Base-by-base conservation (phyloP, 2,329 filamentous ascomycete species). In the Alternaria postmessia region DNA sequence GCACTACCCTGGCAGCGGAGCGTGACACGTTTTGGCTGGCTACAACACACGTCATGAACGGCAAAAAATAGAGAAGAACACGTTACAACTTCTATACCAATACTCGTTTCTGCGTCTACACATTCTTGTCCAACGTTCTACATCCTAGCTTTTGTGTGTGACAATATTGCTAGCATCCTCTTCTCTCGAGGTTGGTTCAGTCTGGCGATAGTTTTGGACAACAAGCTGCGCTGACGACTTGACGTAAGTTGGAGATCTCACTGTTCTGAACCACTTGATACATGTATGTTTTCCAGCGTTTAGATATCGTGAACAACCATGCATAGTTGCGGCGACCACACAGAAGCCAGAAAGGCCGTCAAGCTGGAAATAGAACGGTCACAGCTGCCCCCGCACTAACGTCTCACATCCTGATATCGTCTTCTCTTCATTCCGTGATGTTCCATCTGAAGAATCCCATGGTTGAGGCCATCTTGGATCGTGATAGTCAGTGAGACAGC, bases 21-120 rank as follows among this genome's bases (percentile, higher is more conserved):
- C 74, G 87, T 28, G 79, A 79, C 65, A 74, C 69, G 22, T 82
- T 84, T 59, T 89, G 85, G 85, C 73, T 70, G 41, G 75, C 76
- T 61, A 86, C 86, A 26, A 69, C 67, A 60, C 55, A 63, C 46
- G 52, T 38, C 32, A 53, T 68, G 36, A 38, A 38, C 36, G 36
- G 36, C 36, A 6, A 38, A 16, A 16, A 38, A 38, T 38, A 38
- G 36, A 38, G 36, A 38, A 38, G 36, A 38, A 38, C 36, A 38
- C 36, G 36, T 38, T 38, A 38, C 36, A n/a, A 38, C 36, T 38
- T 38, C 36, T 38, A 38, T 38, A 38, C 5, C 36, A 38, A 38
- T 38, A 38, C 36, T 38, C n/a, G 36, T 38, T 38, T 38, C 36
- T 38, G 36, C 36, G 36, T 38, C 36, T 38, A 38, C 14, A 38